A percentile compares a stretch with the other conserved stretches of the same genome.
Conservation (phyloP, 1,139 yeast species). For the Dujonia santamariae region DNA sequence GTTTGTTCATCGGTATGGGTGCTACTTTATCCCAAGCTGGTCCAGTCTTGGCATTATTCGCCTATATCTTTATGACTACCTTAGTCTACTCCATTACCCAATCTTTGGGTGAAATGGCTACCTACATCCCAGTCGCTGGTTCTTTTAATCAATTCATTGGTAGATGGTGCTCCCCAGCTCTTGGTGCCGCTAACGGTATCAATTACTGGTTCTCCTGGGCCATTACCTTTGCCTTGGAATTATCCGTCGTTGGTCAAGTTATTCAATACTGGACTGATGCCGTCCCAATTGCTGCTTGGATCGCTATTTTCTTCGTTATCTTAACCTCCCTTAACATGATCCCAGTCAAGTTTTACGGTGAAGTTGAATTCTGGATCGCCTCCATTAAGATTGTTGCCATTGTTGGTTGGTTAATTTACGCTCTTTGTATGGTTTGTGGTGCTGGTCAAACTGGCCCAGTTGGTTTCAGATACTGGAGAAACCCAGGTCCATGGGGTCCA, state of each 20-base stretch:
- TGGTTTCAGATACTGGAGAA: conserved; percentile 87
- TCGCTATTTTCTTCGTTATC: conserved; percentile 55
- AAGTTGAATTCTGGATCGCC: conserved; percentile 52
- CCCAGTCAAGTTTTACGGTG: conserved; percentile 46
- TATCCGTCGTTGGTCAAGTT: conserved; percentile 76
- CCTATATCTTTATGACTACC: conserved; percentile 64
- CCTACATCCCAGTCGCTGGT: conserved; percentile 66
- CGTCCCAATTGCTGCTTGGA: conserved; percentile 78
- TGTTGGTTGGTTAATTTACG: conserved; percentile 66
- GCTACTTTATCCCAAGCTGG: conserved; percentile 61
- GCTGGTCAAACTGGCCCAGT: conserved; percentile 68
- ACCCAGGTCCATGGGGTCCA: conserved; percentile 86
- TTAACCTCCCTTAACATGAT: conserved; percentile 34
- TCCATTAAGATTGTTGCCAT: conserved; percentile 66
- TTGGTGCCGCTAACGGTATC: conserved; percentile 83
- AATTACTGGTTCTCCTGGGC: conserved; percentile 89
- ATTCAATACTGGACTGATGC: conserved; percentile 70
- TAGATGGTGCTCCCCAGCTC: conserved; percentile 64
- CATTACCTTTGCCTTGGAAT: conserved; percentile 76
- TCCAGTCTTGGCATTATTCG: conserved; percentile 65
- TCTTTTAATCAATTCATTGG: conserved; percentile 55
- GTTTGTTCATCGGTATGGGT: conserved; percentile 58
- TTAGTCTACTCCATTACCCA: conserved; percentile 66
- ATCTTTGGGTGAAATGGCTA: conserved; percentile 74
- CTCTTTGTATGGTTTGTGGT: conserved; percentile 71